These are phyloP conservation scores for Aplosporella prunicola DNA, from an alignment of 2,329 filamentous ascomycete genomes.

Conservation along the genomic window DNA sequence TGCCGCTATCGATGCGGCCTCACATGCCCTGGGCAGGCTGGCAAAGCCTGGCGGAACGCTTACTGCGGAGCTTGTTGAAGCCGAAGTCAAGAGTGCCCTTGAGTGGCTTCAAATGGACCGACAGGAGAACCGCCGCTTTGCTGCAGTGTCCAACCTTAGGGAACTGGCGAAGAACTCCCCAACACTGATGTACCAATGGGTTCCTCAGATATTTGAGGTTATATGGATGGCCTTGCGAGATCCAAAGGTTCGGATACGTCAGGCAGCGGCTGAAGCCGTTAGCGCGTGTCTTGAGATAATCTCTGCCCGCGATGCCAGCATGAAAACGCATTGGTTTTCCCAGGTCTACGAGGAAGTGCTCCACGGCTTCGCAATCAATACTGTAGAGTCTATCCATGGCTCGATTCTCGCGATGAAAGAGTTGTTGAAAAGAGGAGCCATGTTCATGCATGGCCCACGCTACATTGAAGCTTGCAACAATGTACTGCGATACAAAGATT, in stretches of 20 bases:
- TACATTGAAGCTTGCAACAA: conserved; percentile 91
- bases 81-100: conserved; percentile 89
- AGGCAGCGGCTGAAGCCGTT: conserved; percentile 84
- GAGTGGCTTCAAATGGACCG: conserved; percentile 96
- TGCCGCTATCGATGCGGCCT: conserved; percentile 80
- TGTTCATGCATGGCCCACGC: conserved; percentile 92
- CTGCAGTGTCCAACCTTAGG: conserved; percentile 79
- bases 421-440: conserved; percentile 84
- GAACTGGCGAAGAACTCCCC: conserved; percentile 89
- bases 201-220: conserved; percentile 88
- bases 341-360: conserved; percentile 84
- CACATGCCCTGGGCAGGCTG: conserved; percentile 78
- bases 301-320: conserved; percentile 77
- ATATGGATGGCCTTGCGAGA: conserved; percentile 94
- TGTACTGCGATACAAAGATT: conserved; percentile 84
- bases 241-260: conserved; percentile 79
- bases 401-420: conserved; percentile 89
- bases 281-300: conserved; percentile 96
- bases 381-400: conserved; percentile 85
- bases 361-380: conserved; percentile 63
- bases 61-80: conserved; percentile 91
- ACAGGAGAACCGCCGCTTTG: conserved; percentile 86
- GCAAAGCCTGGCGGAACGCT: conserved; percentile 87
- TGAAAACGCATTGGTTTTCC: conserved; percentile 79
- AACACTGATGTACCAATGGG: conserved; percentile 90